Evolutionary conservation across 164 flowering plant genomes (phyloP), one percentile per base, ranked within the genome.

Genomic region (Hamamelis virginiana): DNA sequence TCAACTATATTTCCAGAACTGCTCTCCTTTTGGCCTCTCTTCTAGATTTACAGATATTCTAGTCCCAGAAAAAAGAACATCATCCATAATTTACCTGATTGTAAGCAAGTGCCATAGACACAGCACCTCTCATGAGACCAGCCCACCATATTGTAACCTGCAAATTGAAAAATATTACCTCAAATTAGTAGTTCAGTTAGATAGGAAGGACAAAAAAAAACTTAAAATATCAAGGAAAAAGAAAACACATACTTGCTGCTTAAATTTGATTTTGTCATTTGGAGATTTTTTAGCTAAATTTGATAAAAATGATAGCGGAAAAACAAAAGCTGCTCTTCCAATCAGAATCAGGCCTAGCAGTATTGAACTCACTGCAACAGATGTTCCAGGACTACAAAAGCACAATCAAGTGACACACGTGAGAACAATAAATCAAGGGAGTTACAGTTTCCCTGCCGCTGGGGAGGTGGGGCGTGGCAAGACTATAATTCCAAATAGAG

Each of bases 241-340:
- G 15, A 25, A 22, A 46, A 45, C 13, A 13, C 80, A 43, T 76
- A 88, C 92, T 78, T 88, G 92, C 77, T 84, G 76, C 69, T 67
- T 76, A 46, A 83, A 60, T 67, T 48, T 67, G 44, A 86, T 75
- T 71, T 75, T 86, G 22, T 88, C 87, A 45, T 27, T 41, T 1
- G 69, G 55, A 13, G 69, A 3, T 69, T 83, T 84, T 72, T 79
- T 86, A 16, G 81, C 26, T 55, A 88, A 80, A 76, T 88, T 86
- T 65, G 86, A 74, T 43, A 88, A 28, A 46, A 83, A 78, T 16
- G 92, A 88, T 21, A 88, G 62, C 12, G 92, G 90, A 43, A 86
- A 88, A 22, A 88, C 89, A 79, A 88, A 88, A 25, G 90, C 92
- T 68, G 92, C 92, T 71, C 92, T 81, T 68, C 92, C 92, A 60